A percentile compares a stretch with the other conserved stretches of the same genome.
Evolutionary conservation across 805 yeast genomes (phyloP).

Genomic region (Starmerella vitae): DNA sequence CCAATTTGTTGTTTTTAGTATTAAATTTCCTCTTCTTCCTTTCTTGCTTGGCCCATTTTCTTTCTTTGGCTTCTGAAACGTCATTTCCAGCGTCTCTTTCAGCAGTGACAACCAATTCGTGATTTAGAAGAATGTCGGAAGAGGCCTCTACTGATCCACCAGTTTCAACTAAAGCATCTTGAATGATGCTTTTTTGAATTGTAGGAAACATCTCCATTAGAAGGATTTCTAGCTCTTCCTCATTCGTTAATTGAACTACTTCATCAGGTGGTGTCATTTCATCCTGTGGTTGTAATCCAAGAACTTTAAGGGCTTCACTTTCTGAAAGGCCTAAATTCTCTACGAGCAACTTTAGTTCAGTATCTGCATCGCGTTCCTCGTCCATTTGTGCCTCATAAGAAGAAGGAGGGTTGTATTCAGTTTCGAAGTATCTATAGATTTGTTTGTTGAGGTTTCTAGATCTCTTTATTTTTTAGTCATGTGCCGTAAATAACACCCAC

Average conservation of each 20-base stretch:
- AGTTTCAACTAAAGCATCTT: not conserved
- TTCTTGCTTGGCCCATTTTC: not conserved
- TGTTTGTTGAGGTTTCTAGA: too few species aligned
- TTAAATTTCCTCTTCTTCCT: not conserved
- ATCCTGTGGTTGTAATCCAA: conserved; percentile 3
- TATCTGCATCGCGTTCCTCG: not conserved
- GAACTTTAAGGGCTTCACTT: conserved; percentile 4
- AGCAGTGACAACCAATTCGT: not conserved
- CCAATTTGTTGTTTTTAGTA: not conserved
- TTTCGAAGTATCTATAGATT: too few species aligned
- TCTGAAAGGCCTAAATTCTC: conserved; percentile 1
- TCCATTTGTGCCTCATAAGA: too few species aligned
- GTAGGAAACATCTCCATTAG: conserved; percentile 13
- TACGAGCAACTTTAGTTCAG: conserved; percentile 3
- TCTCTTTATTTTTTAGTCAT: too few species aligned
- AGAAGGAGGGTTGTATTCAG: too few species aligned
- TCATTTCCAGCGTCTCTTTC: not conserved
- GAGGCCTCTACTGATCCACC: conserved; percentile 5
- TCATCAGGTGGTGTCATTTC: conserved; percentile 3
- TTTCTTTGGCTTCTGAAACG: not conserved
- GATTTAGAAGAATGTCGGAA: conserved; percentile 12
- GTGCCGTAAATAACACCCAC: too few species aligned
- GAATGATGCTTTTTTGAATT: conserved; percentile 1
- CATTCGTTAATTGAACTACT: not conserved
- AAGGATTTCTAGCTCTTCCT: not conserved